Evolutionary conservation across 1,139 yeast genomes (phyloP).

Genomic region (Pichia sp.): DNA sequence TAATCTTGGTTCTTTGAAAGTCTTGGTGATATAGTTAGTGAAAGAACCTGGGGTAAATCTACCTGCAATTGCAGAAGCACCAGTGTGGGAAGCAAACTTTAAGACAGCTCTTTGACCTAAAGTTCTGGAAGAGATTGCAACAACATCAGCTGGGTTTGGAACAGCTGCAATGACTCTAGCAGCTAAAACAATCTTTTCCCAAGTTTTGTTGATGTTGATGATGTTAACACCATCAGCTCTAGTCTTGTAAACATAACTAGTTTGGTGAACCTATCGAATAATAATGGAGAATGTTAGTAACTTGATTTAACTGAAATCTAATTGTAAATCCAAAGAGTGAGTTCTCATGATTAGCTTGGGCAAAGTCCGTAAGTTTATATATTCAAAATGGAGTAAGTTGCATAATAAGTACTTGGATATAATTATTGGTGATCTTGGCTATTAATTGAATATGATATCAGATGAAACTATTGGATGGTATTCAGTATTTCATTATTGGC

Average conservation of each 20-base stretch:
- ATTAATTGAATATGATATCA: too few relatives aligned
- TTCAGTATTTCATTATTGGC: too few relatives aligned
- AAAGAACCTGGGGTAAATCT: constrained; percentile 99
- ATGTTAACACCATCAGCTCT: constrained; percentile 99
- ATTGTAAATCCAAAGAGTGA: too few relatives aligned
- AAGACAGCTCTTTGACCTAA: constrained; percentile 99
- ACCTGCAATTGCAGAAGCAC: constrained; percentile 99
- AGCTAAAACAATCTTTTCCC: constrained; percentile 99
- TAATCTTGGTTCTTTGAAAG: constrained; percentile 99
- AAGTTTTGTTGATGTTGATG: constrained; percentile 97
- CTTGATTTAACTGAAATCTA: too few relatives aligned
- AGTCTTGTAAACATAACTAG: constrained; percentile 97
- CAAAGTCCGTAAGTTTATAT: too few relatives aligned
- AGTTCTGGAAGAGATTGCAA: constrained; percentile 98
- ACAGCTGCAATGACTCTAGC: constrained; percentile 99
- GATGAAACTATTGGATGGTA: too few relatives aligned
- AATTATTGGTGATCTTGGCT: too few relatives aligned
- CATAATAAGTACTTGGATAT: too few relatives aligned
- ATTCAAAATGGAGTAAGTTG: too few relatives aligned
- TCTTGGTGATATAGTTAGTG: constrained; percentile 99
- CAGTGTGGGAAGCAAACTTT: constrained; percentile 99
- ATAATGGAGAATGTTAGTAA: constrained; percentile 15
- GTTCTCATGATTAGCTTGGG: too few relatives aligned
- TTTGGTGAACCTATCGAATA: constrained; percentile 79
- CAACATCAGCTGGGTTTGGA: constrained; percentile 97